Evolutionary conservation across 768 basidiomycete species (phyloP), one percentile per base, ranked within the genome.

Genomic region (Russula dissimulans): DNA sequence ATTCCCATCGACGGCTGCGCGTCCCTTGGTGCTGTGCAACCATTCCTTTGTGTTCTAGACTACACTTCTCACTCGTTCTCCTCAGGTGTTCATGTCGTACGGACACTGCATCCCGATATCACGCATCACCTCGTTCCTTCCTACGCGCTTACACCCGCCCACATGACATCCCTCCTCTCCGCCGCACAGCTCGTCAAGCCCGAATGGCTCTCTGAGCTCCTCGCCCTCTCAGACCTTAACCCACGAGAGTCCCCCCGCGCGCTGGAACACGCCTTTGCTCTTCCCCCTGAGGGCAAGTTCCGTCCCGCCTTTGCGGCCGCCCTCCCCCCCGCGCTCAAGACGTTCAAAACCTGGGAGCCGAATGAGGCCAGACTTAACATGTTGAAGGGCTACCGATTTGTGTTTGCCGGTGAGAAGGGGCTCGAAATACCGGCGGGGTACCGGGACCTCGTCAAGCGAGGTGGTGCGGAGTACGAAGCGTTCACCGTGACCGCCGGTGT

Each of bases 71-170:
- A 44, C 29, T 31, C 4, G 22, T 38, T 34, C 1, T 12, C 32
- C 46, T 0, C 68, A 85, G 89, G 87, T 1, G 75, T 90, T 45
- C 78, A 81, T 50, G 60, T 86, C 22, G 73, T 81, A 0, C 74
- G 77, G 29, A 76, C 73, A 3, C 76, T 76, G 0, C 70, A 72
- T 43, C 65, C 75, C 0, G 72, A 78, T 22, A 74, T 82, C 15
- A 89, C 87, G 0, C 87, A 91, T 63, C 85, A 89, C 68, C 75
- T 90, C 53, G 76, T 77, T 4, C 65, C 81, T 4, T 77, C 76
- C 22, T 81, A 79, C 57, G 68, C 75, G 4, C 73, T 82, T n/a
- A 79, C 75, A 8, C 71, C 82, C 0, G 61, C 75, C 0, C 73
- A 83, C 26, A 82, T 81, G 0, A 72, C 78, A 0, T 87, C 88